Conservation (phyloP, 495 filamentous ascomycete genomes). For the Chaetomium fimeti region DNA sequence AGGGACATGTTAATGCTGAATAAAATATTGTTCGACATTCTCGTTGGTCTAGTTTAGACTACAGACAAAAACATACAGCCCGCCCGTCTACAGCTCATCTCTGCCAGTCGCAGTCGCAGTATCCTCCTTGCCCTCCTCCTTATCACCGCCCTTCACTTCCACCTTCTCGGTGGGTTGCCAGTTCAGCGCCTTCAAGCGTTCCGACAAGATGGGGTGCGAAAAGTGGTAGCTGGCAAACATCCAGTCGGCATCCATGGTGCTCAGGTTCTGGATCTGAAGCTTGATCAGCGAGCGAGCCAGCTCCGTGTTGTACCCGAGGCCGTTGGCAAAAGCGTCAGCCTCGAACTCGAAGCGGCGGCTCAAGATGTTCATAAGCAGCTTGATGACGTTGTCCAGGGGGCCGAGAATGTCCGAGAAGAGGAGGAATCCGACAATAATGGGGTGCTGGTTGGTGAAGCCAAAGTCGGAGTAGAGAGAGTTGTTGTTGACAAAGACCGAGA, state of each 20-base stretch:
- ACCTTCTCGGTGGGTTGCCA: constrained; percentile 60
- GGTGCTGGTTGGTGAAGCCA: constrained; percentile 79
- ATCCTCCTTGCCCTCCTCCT: constrained; percentile 32
- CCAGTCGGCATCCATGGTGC: constrained; percentile 98
- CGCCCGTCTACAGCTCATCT: constrained; percentile 38
- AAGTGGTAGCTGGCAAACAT: constrained; percentile 97
- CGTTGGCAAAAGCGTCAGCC: constrained; percentile 84
- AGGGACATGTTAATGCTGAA: not conserved
- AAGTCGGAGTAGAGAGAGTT: constrained; percentile 84
- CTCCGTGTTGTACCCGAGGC: constrained; percentile 80
- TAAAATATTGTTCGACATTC: not conserved
- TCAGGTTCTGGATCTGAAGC: constrained; percentile 95
- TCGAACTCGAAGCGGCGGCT: constrained; percentile 93
- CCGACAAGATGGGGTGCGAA: constrained; percentile 93
- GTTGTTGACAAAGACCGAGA: constrained; percentile 97
- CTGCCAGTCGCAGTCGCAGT: constrained; percentile 38
- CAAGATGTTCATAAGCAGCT: constrained; percentile 93
- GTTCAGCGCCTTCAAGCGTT: constrained; percentile 83
- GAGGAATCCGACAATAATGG: constrained; percentile 94
- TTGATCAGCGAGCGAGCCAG: constrained; percentile 88
- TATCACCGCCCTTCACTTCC: constrained; percentile 39
- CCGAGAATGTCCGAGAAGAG: constrained; percentile 92
- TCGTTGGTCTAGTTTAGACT: not conserved
- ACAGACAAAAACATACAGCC: not conserved
- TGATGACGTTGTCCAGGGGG: constrained; percentile 87